Percentiles rank a stretch among this genome's conserved stretches.
Conservation (phyloP, 768 basidiomycete genomes). For the Cantharellus cinnabarinus region DNA sequence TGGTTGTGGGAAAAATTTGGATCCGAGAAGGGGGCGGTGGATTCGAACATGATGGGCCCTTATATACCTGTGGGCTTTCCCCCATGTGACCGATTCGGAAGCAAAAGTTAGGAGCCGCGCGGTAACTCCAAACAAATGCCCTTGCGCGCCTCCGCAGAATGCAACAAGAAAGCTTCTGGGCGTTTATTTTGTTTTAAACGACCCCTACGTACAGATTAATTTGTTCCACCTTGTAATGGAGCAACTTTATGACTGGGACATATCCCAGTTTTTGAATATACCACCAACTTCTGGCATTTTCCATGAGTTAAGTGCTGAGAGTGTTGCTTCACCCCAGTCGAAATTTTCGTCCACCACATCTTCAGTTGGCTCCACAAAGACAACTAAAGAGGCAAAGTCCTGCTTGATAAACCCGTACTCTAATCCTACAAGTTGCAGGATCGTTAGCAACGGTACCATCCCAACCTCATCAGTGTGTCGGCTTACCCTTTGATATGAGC, state of each 20-base stretch:
- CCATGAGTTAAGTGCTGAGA: conserved; percentile 49
- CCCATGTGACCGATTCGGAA: no score
- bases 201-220: neutral
- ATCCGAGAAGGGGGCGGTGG: neutral
- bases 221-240: neutral
- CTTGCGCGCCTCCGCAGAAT: no score
- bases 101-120: no score
- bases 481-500: conserved; percentile 28
- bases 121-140: no score
- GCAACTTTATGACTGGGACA: neutral
- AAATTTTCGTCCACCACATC: conserved; percentile 32
- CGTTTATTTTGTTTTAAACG: no score
- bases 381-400: conserved; percentile 36
- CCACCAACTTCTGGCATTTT: conserved; percentile 10
- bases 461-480: neutral
- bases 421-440: conserved; percentile 24
- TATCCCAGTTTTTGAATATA: conserved; percentile 2
- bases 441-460: no score
- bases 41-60: neutral
- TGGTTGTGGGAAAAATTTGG: neutral
- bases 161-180: no score
- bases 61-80: neutral
- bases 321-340: conserved; percentile 59
- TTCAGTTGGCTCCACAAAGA: conserved; percentile 51
- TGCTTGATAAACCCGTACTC: conserved; percentile 55